Conservation (phyloP, 179 eudicot genomes). For the Amaranthus tricolor region DNA sequence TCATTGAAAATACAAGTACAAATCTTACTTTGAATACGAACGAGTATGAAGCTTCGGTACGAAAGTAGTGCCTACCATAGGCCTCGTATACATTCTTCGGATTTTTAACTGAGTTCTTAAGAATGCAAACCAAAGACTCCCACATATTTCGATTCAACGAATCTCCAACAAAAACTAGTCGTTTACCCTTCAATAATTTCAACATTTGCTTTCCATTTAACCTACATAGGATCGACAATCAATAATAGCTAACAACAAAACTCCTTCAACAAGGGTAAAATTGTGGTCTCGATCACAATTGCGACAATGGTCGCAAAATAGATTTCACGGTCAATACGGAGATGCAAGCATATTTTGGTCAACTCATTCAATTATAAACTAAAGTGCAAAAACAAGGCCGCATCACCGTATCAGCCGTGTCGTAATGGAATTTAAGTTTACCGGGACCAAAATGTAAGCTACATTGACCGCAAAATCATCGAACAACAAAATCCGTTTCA, state of each 20-base stretch:
- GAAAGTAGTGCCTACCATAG: conserved; percentile 60
- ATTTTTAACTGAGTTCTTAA: conserved; percentile 45
- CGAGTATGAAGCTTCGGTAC: conserved; percentile 75
- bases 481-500: too few relatives aligned
- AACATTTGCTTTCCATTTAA: conserved; percentile 48
- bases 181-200: conserved; percentile 57
- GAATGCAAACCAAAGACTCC: conserved; percentile 74
- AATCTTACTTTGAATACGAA: conserved; percentile 72
- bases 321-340: too few relatives aligned
- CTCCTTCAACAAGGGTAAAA: not conserved
- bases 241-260: not conserved
- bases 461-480: too few relatives aligned
- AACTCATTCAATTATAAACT: too few relatives aligned
- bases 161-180: conserved; percentile 73
- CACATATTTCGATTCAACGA: conserved; percentile 80
- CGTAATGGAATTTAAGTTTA: too few relatives aligned
- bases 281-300: too few relatives aligned
- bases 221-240: conserved; percentile 27
- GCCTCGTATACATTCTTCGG: conserved; percentile 64
- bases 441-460: too few relatives aligned
- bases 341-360: too few relatives aligned
- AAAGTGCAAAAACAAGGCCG: too few relatives aligned
- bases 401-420: too few relatives aligned
- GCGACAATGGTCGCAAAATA: too few relatives aligned
- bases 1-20: not conserved